phyloP scores from a whole-genome alignment of 23 red algal species.

The Pyropia haitanensis region DNA sequence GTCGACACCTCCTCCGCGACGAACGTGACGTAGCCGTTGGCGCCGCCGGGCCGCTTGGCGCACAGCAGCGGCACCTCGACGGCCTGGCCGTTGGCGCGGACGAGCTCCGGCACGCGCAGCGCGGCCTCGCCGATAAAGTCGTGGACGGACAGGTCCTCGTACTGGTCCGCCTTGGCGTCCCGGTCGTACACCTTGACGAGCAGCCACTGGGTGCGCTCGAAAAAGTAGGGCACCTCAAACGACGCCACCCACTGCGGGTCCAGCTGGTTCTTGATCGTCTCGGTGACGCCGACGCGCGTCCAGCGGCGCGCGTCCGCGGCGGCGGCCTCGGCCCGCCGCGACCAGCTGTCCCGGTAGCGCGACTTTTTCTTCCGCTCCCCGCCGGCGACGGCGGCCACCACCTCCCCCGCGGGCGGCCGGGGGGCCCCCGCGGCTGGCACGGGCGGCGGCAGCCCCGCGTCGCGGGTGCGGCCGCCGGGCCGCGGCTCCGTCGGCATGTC shows the following conservation, averaged over 20 bases:
- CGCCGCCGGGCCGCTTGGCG: neutral
- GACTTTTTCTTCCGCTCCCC: too few species aligned
- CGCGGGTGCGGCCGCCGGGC: too few species aligned
- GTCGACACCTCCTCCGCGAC: constrained; percentile 42
- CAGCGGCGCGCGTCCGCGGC: constrained; percentile 9
- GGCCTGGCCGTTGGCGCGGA: constrained; percentile 27
- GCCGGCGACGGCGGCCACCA: too few species aligned
- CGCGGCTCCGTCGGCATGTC: too few species aligned
- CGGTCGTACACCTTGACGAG: constrained; percentile 56
- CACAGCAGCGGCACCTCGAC: constrained; percentile 16
- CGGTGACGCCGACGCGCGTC: constrained; percentile 33
- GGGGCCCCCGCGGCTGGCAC: too few species aligned
- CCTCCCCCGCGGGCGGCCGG: too few species aligned
- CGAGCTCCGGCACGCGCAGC: constrained; percentile 20
- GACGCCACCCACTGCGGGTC: constrained; percentile 25
- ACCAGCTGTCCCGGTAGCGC: too few species aligned
- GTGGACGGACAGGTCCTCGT: constrained; percentile 36
- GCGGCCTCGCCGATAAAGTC: constrained; percentile 35
- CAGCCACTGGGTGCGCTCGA: constrained; percentile 48
- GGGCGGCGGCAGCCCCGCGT: too few species aligned
- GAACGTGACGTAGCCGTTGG: constrained; percentile 17
- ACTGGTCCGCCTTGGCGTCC: constrained; percentile 14
- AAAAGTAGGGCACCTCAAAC: constrained; percentile 62
- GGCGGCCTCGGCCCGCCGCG: too few species aligned
- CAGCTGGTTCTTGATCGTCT: constrained; percentile 36